phyloP scores from a whole-genome alignment of 345 rosid genomes.

The Boechera stricta region DNA sequence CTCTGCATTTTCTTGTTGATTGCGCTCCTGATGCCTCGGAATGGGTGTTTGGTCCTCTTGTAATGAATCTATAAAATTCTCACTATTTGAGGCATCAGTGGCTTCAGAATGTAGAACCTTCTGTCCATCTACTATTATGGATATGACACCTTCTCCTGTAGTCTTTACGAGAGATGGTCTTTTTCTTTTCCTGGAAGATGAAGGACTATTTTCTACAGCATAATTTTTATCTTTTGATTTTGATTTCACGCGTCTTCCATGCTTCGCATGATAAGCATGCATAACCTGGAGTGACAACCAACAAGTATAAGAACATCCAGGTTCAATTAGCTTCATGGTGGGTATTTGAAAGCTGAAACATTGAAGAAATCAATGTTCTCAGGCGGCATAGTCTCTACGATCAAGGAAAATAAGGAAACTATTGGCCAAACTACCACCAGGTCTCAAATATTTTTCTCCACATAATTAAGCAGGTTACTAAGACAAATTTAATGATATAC shows the following conservation, averaged over 20 bases:
- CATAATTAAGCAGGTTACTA: conserved; percentile 2
- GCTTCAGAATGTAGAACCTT: conserved; percentile 33
- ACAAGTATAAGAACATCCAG: conserved; percentile 23
- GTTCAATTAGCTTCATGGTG: background rate
- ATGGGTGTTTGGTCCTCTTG: conserved; percentile 47
- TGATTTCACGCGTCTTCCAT: conserved; percentile 53
- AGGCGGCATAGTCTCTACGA: conserved; percentile 10
- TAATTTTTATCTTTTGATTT: conserved; percentile 37
- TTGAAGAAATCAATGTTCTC: no score
- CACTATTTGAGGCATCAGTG: conserved; percentile 38
- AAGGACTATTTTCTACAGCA: conserved; percentile 41
- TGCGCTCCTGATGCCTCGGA: conserved; percentile 45
- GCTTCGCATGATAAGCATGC: conserved; percentile 70
- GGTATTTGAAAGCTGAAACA: no score
- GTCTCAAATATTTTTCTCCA: background rate
- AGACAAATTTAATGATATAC: conserved; percentile 6
- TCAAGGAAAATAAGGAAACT: conserved; percentile 14
- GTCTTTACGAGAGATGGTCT: conserved; percentile 49
- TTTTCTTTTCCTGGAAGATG: conserved; percentile 67
- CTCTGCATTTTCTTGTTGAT: conserved; percentile 46
- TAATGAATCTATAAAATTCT: conserved; percentile 35
- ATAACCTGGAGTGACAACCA: conserved; percentile 66
- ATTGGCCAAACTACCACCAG: conserved; percentile 18
- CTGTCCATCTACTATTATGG: conserved; percentile 36
- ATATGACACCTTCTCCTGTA: conserved; percentile 47